Percentiles rank a stretch among this genome's conserved stretches.
These are phyloP conservation scores for Sextonia rubra DNA, from an alignment of 164 flowering plant genomes.

Conservation along the genomic window DNA sequence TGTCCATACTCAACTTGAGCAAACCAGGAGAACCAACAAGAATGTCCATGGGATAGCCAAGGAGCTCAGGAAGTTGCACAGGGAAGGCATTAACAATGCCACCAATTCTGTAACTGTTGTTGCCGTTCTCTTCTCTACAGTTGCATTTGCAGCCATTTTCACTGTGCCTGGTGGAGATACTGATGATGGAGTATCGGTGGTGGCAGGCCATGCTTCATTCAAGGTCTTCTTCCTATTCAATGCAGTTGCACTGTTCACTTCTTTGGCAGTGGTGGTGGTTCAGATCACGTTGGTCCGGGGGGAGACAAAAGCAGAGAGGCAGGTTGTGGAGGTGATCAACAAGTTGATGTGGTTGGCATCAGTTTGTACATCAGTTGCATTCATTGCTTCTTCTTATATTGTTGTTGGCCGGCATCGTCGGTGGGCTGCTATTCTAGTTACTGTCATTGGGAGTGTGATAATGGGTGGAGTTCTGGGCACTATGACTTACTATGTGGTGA, in stretches of 20 bases:
- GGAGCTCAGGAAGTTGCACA: conserved; percentile 61
- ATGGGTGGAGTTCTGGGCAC: conserved; percentile 68
- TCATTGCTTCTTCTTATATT: conserved; percentile 66
- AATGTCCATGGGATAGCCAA: conserved; percentile 65
- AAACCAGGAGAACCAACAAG: conserved; percentile 62
- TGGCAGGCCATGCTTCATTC: conserved; percentile 40
- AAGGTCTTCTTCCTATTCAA: conserved; percentile 67
- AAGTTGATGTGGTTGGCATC: conserved; percentile 88
- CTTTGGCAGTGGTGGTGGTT: conserved; percentile 76
- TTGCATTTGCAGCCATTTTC: conserved; percentile 76
- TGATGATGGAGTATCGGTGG: conserved; percentile 45
- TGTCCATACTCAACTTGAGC: conserved; percentile 73
- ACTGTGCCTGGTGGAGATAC: conserved; percentile 71
- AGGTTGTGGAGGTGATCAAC: conserved; percentile 66
- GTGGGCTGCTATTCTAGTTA: conserved; percentile 67
- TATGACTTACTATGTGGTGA: conserved; percentile 66
- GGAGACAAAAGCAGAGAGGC: conserved; percentile 63
- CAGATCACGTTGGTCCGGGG: conserved; percentile 78
- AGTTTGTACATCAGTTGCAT: conserved; percentile 62
- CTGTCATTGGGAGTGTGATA: conserved; percentile 49
- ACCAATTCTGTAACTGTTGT: conserved; percentile 81
- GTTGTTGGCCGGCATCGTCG: conserved; percentile 48
- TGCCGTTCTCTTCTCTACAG: conserved; percentile 76
- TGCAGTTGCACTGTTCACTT: conserved; percentile 70
- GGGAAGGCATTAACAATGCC: conserved; percentile 76